Percentiles rank a stretch among this genome's conserved stretches.
Evolutionary conservation across 78 protist species (phyloP).

Genomic region (Bigelowiella natans): DNA sequence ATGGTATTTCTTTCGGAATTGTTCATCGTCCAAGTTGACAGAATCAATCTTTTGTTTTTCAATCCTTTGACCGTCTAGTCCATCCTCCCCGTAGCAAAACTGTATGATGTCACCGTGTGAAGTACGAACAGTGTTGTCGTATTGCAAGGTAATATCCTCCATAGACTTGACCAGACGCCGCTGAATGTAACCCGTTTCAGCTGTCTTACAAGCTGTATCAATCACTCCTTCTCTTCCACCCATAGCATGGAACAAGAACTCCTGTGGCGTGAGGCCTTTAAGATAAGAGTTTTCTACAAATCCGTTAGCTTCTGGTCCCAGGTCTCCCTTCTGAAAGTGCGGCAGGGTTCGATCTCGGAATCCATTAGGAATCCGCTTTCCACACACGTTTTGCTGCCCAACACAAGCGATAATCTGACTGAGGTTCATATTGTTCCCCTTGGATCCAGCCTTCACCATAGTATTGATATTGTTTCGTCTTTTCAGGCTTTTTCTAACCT

Average conservation of each 20-base stretch:
- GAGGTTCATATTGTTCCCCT: slow-evolving; percentile 93
- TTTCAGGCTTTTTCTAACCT: background rate
- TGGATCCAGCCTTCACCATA: slow-evolving; percentile 95
- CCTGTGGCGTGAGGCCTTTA: slow-evolving; percentile 75
- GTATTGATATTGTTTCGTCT: slow-evolving; percentile 68
- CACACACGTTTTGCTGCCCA: slow-evolving; percentile 99
- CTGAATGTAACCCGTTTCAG: slow-evolving; percentile 98
- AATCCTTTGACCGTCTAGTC: slow-evolving; percentile 58
- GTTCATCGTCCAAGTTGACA: background rate
- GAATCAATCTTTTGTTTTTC: slow-evolving; percentile 49
- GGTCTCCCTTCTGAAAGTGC: slow-evolving; percentile 78
- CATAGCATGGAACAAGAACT: slow-evolving; percentile 99
- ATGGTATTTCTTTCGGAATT: background rate
- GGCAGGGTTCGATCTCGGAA: slow-evolving; percentile 93
- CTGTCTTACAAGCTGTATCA: slow-evolving; percentile 99
- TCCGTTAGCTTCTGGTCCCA: slow-evolving; percentile 65
- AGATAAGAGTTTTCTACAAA: slow-evolving; percentile 93
- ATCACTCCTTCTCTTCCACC: slow-evolving; percentile 95
- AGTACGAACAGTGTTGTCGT: slow-evolving; percentile 92
- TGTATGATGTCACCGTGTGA: slow-evolving; percentile 73
- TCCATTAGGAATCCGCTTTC: slow-evolving; percentile 94
- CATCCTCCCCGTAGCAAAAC: slow-evolving; percentile 88
- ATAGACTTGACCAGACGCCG: slow-evolving; percentile 79
- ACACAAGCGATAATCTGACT: slow-evolving; percentile 98
- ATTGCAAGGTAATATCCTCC: slow-evolving; percentile 76